Conservation (phyloP, 495 filamentous ascomycete genomes). For the Platismatia glauca region DNA sequence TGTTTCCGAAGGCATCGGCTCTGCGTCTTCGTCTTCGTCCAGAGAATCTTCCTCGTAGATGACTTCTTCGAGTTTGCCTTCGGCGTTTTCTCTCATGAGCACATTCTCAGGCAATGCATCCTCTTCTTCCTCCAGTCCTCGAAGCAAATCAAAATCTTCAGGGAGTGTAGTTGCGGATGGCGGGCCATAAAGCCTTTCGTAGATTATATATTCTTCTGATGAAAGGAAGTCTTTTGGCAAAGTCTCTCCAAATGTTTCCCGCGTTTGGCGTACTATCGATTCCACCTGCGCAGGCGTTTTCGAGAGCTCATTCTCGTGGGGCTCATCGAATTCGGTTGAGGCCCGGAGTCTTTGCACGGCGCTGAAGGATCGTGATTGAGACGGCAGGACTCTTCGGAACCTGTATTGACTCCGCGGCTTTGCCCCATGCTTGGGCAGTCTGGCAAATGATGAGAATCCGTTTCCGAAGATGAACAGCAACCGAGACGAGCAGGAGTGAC, state of each 20-base stretch:
- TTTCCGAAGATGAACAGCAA: constrained; percentile 15
- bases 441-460: constrained; percentile 14
- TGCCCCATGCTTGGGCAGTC: background rate
- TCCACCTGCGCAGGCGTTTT: constrained; percentile 35
- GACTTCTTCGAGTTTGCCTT: constrained; percentile 55
- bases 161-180: constrained; percentile 47
- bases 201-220: constrained; percentile 61
- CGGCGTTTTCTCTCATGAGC: constrained; percentile 47
- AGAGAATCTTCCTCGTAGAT: constrained; percentile 23
- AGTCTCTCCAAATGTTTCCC: constrained; percentile 65
- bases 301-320: background rate
- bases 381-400: background rate
- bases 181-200: constrained; percentile 72
- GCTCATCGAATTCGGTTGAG: constrained; percentile 4
- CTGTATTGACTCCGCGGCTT: constrained; percentile 4
- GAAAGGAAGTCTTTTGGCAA: constrained; percentile 67
- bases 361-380: constrained; percentile 4
- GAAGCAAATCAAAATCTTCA: constrained; percentile 48
- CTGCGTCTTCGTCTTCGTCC: constrained; percentile 26
- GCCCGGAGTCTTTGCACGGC: background rate
- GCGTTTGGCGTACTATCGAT: constrained; percentile 55
- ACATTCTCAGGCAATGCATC: constrained; percentile 32
- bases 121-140: constrained; percentile 29
- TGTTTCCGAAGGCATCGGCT: constrained; percentile 11
- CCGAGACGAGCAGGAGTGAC: constrained; percentile 15